These are phyloP conservation scores for Suillus subluteus DNA, from an alignment of 768 basidiomycete genomes.

Conservation along the genomic window DNA sequence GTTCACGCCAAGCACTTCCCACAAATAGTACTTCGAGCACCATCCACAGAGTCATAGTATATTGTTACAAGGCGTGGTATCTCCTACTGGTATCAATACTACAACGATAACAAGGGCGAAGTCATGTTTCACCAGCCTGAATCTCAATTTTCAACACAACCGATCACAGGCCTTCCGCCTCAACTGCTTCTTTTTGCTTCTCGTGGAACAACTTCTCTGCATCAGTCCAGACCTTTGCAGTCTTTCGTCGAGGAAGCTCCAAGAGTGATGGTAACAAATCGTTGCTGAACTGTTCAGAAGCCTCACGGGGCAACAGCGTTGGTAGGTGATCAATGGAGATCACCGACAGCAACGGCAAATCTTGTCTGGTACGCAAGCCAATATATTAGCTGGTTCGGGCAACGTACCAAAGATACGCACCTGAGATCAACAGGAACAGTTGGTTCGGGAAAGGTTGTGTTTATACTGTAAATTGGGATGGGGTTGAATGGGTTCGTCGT, in stretches of 20 bases:
- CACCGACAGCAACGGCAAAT: slow-evolving; percentile 74
- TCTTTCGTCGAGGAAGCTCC: slow-evolving; percentile 67
- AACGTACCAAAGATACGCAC: slow-evolving; percentile 46
- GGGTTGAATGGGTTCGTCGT: slow-evolving; percentile 99
- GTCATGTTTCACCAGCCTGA: slow-evolving; percentile 1
- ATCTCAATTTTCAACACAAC: background rate
- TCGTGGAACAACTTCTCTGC: slow-evolving; percentile 83
- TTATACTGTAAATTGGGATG: slow-evolving; percentile 91
- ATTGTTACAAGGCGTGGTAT: background rate
- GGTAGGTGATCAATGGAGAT: slow-evolving; percentile 98
- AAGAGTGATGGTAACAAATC: slow-evolving; percentile 87
- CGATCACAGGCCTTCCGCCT: slow-evolving; percentile 18
- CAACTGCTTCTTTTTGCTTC: slow-evolving; percentile 58
- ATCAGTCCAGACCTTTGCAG: slow-evolving; percentile 82
- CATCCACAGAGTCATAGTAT: background rate
- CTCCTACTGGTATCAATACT: background rate
- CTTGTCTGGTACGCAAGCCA: slow-evolving; percentile 43
- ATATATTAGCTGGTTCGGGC: background rate
- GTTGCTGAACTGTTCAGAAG: slow-evolving; percentile 92
- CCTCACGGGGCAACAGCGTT: slow-evolving; percentile 91
- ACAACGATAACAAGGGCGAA: background rate
- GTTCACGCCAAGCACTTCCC: background rate
- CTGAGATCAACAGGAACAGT: slow-evolving; percentile 85
- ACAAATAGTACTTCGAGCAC: background rate
- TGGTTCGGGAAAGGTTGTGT: slow-evolving; percentile 92